Evolutionary conservation across 2,329 filamentous ascomycete genomes (phyloP).

Genomic region (Chrysoporthe deuterocubensis): DNA sequence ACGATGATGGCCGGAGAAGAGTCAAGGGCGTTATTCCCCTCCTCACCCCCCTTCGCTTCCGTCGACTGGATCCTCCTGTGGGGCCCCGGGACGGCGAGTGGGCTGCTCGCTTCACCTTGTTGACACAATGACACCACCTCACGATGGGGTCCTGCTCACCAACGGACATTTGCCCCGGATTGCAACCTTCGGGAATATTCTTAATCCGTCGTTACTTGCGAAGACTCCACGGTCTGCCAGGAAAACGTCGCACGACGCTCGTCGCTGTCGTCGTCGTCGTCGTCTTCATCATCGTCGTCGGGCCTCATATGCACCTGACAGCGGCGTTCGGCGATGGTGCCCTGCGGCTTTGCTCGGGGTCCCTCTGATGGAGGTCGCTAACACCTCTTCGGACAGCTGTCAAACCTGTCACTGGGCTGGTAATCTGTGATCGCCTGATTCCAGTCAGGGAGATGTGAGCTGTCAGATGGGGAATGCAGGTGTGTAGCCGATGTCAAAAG

Average conservation of each 20-base stretch:
- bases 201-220: background rate
- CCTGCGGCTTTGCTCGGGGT: background rate
- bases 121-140: slow-evolving; percentile 1
- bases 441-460: slow-evolving; percentile 16
- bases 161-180: background rate
- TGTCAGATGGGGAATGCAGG: slow-evolving; percentile 28
- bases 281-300: background rate
- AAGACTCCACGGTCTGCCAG: background rate
- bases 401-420: slow-evolving; percentile 26
- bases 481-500: slow-evolving; percentile 18
- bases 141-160: background rate
- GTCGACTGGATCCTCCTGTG: background rate
- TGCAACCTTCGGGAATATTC: background rate
- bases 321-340: background rate
- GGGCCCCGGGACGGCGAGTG: background rate
- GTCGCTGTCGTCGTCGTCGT: background rate
- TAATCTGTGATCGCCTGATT: slow-evolving; percentile 25
- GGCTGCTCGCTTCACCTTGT: background rate
- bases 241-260: background rate
- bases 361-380: slow-evolving; percentile 13
- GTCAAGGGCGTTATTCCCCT: background rate
- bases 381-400: slow-evolving; percentile 18
- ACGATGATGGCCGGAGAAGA: slow-evolving; percentile 1
- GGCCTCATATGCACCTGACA: slow-evolving; percentile 9
- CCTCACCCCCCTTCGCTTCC: background rate